Base-by-base conservation (phyloP, 257 asterid genomes). In the Lavandula angustifolia region DNA sequence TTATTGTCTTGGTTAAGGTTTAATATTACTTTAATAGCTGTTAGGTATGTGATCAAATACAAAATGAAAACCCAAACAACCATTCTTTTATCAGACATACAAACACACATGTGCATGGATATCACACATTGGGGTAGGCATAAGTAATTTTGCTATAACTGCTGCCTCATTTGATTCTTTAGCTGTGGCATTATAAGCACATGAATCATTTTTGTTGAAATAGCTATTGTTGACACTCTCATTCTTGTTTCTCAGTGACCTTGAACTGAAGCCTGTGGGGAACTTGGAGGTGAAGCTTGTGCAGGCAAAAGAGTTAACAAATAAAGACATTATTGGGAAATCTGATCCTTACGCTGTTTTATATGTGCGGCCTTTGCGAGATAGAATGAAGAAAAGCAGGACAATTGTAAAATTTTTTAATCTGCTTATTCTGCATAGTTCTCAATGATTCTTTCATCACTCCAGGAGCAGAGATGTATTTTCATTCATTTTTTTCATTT, bases 261-360 rank as follows among this genome's bases (percentile, higher is more conserved):
- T 90, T 69, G 99, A 94, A 79, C 81, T 94, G 81, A 94, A 87
- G 84, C 89, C 97, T 52, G 90, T 80, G 49, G 99, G 99, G 55
- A 81, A 68, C 40, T 69, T 94, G 79, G 95, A 88, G 79, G 99
- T 94, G 80, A 94, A 90, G 76, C 98, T 94, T 54, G 91, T 94
- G 69, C 96, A 94, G 78, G 99, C 99, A 16, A 94, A 83, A 78
- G 96, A 82, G 42, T 80, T 94, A 40, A 86, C 98, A 64, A 94
- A 94, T 72, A 94, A 90, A 79, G 99, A 94, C 81, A 71, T 94
- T 33, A 88, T 94, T 55, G 99, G 99, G 74, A 94, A 94, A 75
- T 94, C 99, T 64, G 99, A 94, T 77, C 99, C 99, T 54, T 94
- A 56, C 76, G 95, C 99, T 51, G 85, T 80, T 66, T 51, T 90